These are phyloP conservation scores for Maudiozyma serrabonitensis DNA, from an alignment of 805 yeast species.

Conservation along the genomic window DNA sequence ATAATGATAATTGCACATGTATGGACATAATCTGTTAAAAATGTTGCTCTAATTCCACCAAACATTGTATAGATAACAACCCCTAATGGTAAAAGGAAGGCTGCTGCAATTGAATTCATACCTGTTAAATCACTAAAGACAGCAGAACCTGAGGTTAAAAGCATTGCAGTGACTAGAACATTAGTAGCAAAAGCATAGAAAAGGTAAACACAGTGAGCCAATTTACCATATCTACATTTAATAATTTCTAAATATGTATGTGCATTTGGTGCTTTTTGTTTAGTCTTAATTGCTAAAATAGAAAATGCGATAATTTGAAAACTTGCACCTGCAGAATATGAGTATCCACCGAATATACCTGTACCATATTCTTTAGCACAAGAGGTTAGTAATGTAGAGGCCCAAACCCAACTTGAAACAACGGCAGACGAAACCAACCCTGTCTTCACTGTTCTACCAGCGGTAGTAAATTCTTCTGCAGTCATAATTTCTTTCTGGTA, in stretches of 20 bases:
- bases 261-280: conserved; percentile 82
- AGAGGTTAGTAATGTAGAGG: conserved; percentile 66
- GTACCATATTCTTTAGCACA: conserved; percentile 68
- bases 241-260: conserved; percentile 87
- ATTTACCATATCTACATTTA: conserved; percentile 68
- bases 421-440: conserved; percentile 85
- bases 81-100: conserved; percentile 74
- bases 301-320: conserved; percentile 83
- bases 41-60: conserved; percentile 80
- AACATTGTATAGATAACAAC: conserved; percentile 64
- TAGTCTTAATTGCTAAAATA: conserved; percentile 78
- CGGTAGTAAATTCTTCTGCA: conserved; percentile 89
- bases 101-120: conserved; percentile 70
- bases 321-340: conserved; percentile 87
- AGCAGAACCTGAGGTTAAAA: conserved; percentile 84
- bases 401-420: conserved; percentile 92
- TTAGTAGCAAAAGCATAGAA: conserved; percentile 83
- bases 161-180: conserved; percentile 85
- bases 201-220: conserved; percentile 59
- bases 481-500: conserved; percentile 82
- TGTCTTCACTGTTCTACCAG: conserved; percentile 80
- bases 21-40: conserved; percentile 69
- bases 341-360: conserved; percentile 75
- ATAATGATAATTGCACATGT: conserved; percentile 74
- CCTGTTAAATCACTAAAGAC: conserved; percentile 76